Percentiles rank a stretch among this genome's conserved stretches.
Conservation (phyloP, 495 filamentous ascomycete species). For the Penicillium cosmopolitanum region DNA sequence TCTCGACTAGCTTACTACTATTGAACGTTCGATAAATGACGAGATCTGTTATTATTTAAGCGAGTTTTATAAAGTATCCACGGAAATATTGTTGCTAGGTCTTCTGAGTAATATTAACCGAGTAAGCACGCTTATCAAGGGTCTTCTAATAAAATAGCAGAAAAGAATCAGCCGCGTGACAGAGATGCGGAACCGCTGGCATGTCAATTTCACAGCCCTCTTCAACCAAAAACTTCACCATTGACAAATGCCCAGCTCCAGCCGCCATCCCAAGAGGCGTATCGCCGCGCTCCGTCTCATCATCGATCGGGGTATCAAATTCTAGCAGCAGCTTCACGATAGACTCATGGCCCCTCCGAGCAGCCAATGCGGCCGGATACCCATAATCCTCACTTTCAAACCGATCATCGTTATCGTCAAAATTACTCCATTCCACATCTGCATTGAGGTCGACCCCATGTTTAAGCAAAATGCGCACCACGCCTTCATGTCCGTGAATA, state of each 20-base stretch:
- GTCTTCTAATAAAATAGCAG: too few species aligned
- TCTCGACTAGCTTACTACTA: too few species aligned
- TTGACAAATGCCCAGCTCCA: neutral
- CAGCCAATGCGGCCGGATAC: neutral
- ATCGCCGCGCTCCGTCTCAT: neutral
- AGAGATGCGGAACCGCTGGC: neutral
- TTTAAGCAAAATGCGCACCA: conserved; percentile 7
- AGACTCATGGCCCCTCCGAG: neutral
- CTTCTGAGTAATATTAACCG: too few species aligned
- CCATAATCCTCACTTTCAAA: neutral
- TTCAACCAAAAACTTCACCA: neutral
- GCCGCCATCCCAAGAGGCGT: neutral
- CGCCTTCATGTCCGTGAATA: conserved; percentile 4
- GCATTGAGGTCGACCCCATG: neutral
- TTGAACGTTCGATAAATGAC: too few species aligned
- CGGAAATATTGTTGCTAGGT: too few species aligned
- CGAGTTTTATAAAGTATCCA: too few species aligned
- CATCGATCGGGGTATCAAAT: neutral
- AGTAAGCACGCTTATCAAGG: too few species aligned
- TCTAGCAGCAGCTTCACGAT: conserved; percentile 1
- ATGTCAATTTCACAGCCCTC: neutral
- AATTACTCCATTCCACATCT: neutral
- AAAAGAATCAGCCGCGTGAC: neutral
- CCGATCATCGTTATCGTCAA: neutral
- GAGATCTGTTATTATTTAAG: too few species aligned